Percentiles rank a stretch among this genome's conserved stretches.
Evolutionary conservation across 805 yeast genomes (phyloP).

Genomic region (Metschnikowia cerradonensis): DNA sequence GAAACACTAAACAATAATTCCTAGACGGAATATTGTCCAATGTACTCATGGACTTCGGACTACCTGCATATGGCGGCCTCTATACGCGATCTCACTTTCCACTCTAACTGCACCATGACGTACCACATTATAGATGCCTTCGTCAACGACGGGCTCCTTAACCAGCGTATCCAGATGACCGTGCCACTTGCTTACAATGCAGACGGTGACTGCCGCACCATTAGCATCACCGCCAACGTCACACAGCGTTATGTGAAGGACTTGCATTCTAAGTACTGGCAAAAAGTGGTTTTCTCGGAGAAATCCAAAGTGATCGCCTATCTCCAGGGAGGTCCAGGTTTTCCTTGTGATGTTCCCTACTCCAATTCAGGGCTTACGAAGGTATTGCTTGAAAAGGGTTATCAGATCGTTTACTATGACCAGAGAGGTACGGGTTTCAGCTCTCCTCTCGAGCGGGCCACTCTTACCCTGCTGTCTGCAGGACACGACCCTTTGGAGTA

Average conservation of each 20-base stretch:
- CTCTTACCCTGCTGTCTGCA: conserved; percentile 15
- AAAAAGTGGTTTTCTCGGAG: conserved; percentile 21
- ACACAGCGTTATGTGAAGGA: conserved; percentile 28
- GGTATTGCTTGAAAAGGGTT: conserved; percentile 37
- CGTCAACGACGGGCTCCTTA: conserved; percentile 16
- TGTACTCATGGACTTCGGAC: too few relatives aligned
- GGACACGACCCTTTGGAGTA: conserved; percentile 26
- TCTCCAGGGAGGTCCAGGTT: conserved; percentile 57
- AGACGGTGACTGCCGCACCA: conserved; percentile 6
- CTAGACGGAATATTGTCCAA: too few relatives aligned
- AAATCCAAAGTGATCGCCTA: conserved; percentile 37
- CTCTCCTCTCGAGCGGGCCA: conserved; percentile 38
- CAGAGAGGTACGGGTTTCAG: conserved; percentile 63
- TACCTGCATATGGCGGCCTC: too few relatives aligned
- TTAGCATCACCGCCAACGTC: conserved; percentile 28
- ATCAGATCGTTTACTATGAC: conserved; percentile 45
- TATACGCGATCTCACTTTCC: too few relatives aligned
- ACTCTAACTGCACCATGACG: not conserved
- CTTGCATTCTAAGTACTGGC: conserved; percentile 14
- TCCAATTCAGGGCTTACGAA: conserved; percentile 35
- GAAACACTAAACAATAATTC: too few relatives aligned
- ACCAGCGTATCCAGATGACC: conserved; percentile 14
- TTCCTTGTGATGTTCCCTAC: conserved; percentile 39
- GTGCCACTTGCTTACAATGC: conserved; percentile 24
- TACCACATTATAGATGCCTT: conserved; percentile 15